Evolutionary conservation across 1,284 basidiomycete genomes (phyloP).

Genomic region (Ceratobasidium sp.): DNA sequence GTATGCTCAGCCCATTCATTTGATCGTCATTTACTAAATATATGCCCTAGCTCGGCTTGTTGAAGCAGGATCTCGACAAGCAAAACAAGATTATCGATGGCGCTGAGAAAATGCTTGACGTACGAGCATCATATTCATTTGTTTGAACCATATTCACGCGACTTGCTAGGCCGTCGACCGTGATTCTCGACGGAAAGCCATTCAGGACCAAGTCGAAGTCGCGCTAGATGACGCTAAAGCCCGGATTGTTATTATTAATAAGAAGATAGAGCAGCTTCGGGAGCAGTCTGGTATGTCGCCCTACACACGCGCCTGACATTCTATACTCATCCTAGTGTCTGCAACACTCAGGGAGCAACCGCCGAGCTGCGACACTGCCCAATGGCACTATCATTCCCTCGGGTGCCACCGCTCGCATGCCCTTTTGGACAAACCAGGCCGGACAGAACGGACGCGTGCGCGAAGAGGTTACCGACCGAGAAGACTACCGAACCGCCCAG

Average conservation of each 20-base stretch:
- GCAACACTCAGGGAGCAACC: conserved; percentile 41
- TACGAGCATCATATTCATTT: conserved; percentile 56
- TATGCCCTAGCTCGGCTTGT: conserved; percentile 62
- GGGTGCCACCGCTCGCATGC: conserved; percentile 54
- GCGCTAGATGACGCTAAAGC: conserved; percentile 75
- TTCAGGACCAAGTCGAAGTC: conserved; percentile 77
- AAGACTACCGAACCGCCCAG: conserved; percentile 35
- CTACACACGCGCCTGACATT: background rate
- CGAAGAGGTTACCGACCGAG: conserved; percentile 31
- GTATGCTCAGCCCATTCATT: conserved; percentile 47
- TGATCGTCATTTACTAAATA: background rate
- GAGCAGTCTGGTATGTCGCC: conserved; percentile 42
- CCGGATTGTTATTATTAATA: conserved; percentile 71
- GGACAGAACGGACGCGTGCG: conserved; percentile 43
- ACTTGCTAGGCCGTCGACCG: conserved; percentile 40
- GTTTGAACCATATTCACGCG: conserved; percentile 23
- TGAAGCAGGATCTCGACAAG: conserved; percentile 70
- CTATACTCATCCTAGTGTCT: background rate
- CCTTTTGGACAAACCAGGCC: conserved; percentile 49
- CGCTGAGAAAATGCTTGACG: conserved; percentile 79
- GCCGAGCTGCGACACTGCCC: conserved; percentile 13
- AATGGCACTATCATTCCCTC: conserved; percentile 39
- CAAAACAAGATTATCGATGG: conserved; percentile 85
- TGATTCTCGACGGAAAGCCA: conserved; percentile 36
- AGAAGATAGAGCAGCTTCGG: conserved; percentile 69